Percentiles rank a stretch among this genome's conserved stretches.
These are phyloP conservation scores for Claviceps africana DNA, from an alignment of 2,329 filamentous ascomycete species.

Conservation along the genomic window DNA sequence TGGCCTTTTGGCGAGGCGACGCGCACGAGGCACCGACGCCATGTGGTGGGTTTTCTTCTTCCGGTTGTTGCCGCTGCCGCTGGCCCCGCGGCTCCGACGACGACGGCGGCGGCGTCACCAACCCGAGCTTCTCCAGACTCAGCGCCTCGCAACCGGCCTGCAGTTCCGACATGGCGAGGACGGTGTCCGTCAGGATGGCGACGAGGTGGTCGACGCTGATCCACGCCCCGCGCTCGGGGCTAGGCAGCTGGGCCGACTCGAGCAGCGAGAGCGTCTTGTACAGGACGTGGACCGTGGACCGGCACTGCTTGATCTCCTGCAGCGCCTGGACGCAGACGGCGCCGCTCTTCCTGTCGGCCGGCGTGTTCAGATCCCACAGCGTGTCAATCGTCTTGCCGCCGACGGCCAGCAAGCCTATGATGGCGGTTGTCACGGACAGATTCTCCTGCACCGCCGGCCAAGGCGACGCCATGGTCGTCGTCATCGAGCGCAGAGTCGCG, in stretches of 20 bases:
- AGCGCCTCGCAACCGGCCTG: conserved; percentile 15
- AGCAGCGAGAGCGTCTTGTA: conserved; percentile 21
- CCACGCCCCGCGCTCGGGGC: conserved; percentile 22
- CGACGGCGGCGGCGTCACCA: conserved; percentile 1
- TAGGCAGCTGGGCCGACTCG: conserved; percentile 19
- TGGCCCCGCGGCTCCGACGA: neutral
- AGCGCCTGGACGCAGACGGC: conserved; percentile 17
- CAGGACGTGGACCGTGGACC: conserved; percentile 23
- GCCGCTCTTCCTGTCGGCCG: conserved; percentile 13
- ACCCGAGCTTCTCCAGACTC: conserved; percentile 1
- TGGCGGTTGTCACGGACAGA: conserved; percentile 22
- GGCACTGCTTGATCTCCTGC: conserved; percentile 23
- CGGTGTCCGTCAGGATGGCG: conserved; percentile 22
- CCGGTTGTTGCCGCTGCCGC: neutral
- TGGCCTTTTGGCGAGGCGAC: conserved; percentile 13
- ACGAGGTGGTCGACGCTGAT: conserved; percentile 21
- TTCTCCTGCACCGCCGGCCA: conserved; percentile 10
- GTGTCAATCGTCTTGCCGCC: conserved; percentile 20
- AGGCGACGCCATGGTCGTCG: conserved; percentile 1
- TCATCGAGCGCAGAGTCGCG: too few species aligned
- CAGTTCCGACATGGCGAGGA: conserved; percentile 22
- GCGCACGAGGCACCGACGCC: neutral
- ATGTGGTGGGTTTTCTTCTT: neutral
- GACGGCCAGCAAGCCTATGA: conserved; percentile 23
- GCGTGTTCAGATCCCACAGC: conserved; percentile 21